Conservation (phyloP, 2,329 filamentous ascomycete genomes). For the Juglanconis oblonga region DNA sequence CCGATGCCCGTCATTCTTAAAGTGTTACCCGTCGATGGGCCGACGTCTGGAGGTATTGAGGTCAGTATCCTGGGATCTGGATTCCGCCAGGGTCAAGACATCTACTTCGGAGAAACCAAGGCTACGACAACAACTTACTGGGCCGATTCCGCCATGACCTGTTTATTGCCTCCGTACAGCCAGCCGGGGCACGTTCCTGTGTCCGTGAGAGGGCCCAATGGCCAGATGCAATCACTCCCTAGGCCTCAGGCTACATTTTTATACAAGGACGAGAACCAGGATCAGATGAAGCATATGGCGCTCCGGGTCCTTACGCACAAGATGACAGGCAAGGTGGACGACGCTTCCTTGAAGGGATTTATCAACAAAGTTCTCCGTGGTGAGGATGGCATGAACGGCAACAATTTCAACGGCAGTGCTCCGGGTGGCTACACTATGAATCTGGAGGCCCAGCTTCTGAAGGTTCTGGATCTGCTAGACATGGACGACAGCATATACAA, state of each 20-base stretch:
- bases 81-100: constrained; percentile 73
- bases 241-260: constrained; percentile 58
- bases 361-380: constrained; percentile 56
- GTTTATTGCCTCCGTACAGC: constrained; percentile 69
- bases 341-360: constrained; percentile 51
- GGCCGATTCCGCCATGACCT: constrained; percentile 77
- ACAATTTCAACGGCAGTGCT: constrained; percentile 28
- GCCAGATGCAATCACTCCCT: constrained; percentile 29
- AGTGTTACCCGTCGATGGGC: constrained; percentile 78
- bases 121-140: constrained; percentile 74
- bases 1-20: constrained; percentile 68
- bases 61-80: constrained; percentile 79
- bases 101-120: constrained; percentile 72
- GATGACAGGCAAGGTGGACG: constrained; percentile 60
- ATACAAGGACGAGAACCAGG: constrained; percentile 70
- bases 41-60: constrained; percentile 79
- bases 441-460: constrained; percentile 67
- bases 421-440: constrained; percentile 28
- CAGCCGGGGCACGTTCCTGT: constrained; percentile 68
- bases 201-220: constrained; percentile 56
- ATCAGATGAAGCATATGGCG: constrained; percentile 66
- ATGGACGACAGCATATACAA: constrained; percentile 69
- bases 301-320: constrained; percentile 63
- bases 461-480: constrained; percentile 75
- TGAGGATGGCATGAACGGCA: constrained; percentile 47